Evolutionary conservation across 441 rosid genomes (phyloP).

Genomic region (Gossypium trilobum): DNA sequence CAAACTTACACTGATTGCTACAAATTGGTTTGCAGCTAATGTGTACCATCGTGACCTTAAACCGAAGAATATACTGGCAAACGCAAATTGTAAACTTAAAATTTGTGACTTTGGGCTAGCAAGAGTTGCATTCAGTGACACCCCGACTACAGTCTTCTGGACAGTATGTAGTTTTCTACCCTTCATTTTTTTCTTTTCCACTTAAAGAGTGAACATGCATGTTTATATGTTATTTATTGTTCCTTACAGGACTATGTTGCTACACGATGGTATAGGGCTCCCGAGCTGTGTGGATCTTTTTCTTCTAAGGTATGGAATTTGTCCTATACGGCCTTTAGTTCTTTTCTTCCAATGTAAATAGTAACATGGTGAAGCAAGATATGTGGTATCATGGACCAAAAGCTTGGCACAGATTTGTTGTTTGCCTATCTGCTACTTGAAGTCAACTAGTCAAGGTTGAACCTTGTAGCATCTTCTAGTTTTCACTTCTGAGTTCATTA

Average conservation of each 20-base stretch:
- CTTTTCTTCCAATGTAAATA: neutral
- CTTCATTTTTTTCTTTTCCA: neutral
- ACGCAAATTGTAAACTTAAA: conserved; percentile 95
- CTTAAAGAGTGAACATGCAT: neutral
- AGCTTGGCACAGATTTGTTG: neutral
- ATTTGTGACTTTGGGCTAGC: conserved; percentile 95
- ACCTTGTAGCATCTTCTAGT: neutral
- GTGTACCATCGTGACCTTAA: conserved; percentile 97
- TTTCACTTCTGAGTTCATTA: neutral
- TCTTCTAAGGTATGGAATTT: conserved; percentile 66
- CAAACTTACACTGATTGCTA: conserved; percentile 21
- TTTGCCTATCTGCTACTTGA: neutral
- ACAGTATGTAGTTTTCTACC: conserved; percentile 41
- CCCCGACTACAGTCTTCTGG: conserved; percentile 94
- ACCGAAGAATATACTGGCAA: conserved; percentile 94
- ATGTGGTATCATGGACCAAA: conserved; percentile 2
- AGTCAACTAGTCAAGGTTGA: neutral
- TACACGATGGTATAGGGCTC: conserved; percentile 98
- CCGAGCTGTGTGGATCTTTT: conserved; percentile 95
- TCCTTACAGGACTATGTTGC: conserved; percentile 82
- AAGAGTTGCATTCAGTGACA: conserved; percentile 81
- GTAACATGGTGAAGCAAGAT: conserved; percentile 12
- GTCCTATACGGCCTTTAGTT: neutral
- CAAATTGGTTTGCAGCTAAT: conserved; percentile 52
- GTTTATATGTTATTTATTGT: conserved; percentile 15